Base-by-base conservation (phyloP, 176 grass and related monocot genomes). In the Lolium rigidum region DNA sequence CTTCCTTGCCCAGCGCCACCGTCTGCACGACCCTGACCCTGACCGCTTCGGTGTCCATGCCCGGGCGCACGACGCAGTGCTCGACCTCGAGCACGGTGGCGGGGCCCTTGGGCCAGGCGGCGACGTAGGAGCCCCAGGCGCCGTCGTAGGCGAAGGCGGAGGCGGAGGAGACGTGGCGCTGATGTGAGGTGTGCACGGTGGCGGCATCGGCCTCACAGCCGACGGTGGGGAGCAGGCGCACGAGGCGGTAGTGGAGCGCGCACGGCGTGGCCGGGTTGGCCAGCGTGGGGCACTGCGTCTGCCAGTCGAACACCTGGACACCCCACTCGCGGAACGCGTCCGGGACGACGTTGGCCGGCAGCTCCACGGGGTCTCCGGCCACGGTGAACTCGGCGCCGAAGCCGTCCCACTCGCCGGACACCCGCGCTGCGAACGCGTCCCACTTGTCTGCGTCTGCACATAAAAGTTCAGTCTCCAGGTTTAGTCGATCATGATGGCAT, bases 141-240 rank as follows among this genome's bases (percentile, higher is more conserved):
- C 87, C 95, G 1, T 76, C 46, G 74, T 90, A 98, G 0, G 80
- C 91, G 52, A 98, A 91, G 9, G 93, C 93, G 9, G 91, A 80
- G 55, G 84, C 86, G 55, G 84, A 87, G 57, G 88, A 70, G 3
- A 82, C 93, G 77, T 86, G 83, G 77, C 97, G 90, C 84, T 83
- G 91, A 28, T 90, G 78, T 21, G 86, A 87, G 85, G 93, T 91
- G 89, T 98, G 86, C 82, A 90, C 90, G 66, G 91, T 91, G 81
- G 95, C 94, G 66, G 97, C 97, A 89, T 95, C 97, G 52, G 97
- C 97, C 85, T 98, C 97, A 73, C 97, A 95, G 54, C 97, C 97
- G 3, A 92, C 97, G 28, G 97, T 98, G 25, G 94, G 97, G 78
- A 95, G 86, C 5, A 98, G 89, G 78, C 88, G 94, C 61, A 94